Percentiles rank a stretch among this genome's conserved stretches.
Evolutionary conservation across 192 early-diverging fungal genomes (phyloP).

Genomic region (Linnemannia zychae): DNA sequence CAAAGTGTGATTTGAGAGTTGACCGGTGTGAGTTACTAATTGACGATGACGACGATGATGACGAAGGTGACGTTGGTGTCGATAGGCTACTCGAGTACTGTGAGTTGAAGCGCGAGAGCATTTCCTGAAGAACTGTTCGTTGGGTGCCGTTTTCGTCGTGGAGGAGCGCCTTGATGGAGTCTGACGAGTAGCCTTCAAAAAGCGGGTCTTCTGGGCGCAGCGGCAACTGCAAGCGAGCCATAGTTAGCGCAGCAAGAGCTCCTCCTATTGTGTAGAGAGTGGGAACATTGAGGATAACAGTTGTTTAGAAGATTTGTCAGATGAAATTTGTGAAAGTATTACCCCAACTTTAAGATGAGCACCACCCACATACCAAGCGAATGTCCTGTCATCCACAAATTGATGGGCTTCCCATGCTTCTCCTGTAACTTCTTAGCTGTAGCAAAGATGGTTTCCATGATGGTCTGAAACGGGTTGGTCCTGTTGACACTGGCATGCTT

Average conservation of each 20-base stretch:
- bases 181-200: slow-evolving; percentile 16
- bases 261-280: slow-evolving; percentile 24
- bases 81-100: background rate
- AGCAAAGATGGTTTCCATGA: slow-evolving; percentile 58
- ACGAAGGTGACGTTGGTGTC: background rate
- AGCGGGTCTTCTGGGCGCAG: slow-evolving; percentile 41
- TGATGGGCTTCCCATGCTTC: slow-evolving; percentile 45
- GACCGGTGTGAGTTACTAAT: background rate
- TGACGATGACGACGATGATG: background rate
- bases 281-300: background rate
- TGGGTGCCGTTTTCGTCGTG: slow-evolving; percentile 19
- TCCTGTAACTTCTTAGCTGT: slow-evolving; percentile 12
- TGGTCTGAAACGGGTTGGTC: slow-evolving; percentile 59
- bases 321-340: too few species aligned
- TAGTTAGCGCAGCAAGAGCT: slow-evolving; percentile 59
- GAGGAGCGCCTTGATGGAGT: background rate
- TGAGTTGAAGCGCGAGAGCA: slow-evolving; percentile 30
- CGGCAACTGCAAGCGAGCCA: slow-evolving; percentile 59
- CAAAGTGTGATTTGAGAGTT: background rate
- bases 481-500: slow-evolving; percentile 31
- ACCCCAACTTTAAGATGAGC: background rate
- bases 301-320: background rate
- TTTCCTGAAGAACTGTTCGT: slow-evolving; percentile 38
- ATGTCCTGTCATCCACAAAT: slow-evolving; percentile 68
- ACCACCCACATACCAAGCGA: slow-evolving; percentile 56